phyloP scores from a whole-genome alignment of 192 early-diverging fungal genomes.

The Coemansia sp. region DNA sequence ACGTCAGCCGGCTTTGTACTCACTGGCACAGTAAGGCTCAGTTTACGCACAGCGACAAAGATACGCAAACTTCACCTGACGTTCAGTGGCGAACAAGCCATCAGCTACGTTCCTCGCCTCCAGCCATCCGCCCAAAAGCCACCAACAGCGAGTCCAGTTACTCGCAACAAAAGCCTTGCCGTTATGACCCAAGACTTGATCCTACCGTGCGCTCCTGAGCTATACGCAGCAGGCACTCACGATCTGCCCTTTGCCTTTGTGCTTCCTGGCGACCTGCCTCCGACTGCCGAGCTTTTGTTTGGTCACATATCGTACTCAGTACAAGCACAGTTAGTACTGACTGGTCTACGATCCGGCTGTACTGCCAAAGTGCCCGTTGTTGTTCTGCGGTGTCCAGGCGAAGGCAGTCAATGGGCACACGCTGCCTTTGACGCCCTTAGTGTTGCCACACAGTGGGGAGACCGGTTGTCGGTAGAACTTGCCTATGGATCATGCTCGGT shows the following conservation, averaged over 20 bases:
- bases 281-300: conserved; percentile 13
- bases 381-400: conserved; percentile 24
- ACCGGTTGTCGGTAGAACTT: conserved; percentile 11
- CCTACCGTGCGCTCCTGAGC: neutral
- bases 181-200: conserved; percentile 9
- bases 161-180: conserved; percentile 10
- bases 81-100: conserved; percentile 18
- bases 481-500: conserved; percentile 11
- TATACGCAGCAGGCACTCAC: conserved; percentile 22
- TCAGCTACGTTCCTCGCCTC: conserved; percentile 6
- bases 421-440: conserved; percentile 25
- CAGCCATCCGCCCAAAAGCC: neutral
- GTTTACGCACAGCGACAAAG: conserved; percentile 15
- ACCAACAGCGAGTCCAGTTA: neutral
- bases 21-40: conserved; percentile 18
- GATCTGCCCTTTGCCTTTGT: conserved; percentile 24
- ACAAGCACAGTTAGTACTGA: conserved; percentile 13
- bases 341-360: conserved; percentile 18
- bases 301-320: conserved; percentile 21
- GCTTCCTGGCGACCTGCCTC: conserved; percentile 18
- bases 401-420: conserved; percentile 27
- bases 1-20: conserved; percentile 14
- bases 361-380: conserved; percentile 5
- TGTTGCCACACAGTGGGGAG: conserved; percentile 18
- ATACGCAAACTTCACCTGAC: conserved; percentile 12